Evolutionary conservation across 495 filamentous ascomycete species (phyloP).

Genomic region (Collariella sp.): DNA sequence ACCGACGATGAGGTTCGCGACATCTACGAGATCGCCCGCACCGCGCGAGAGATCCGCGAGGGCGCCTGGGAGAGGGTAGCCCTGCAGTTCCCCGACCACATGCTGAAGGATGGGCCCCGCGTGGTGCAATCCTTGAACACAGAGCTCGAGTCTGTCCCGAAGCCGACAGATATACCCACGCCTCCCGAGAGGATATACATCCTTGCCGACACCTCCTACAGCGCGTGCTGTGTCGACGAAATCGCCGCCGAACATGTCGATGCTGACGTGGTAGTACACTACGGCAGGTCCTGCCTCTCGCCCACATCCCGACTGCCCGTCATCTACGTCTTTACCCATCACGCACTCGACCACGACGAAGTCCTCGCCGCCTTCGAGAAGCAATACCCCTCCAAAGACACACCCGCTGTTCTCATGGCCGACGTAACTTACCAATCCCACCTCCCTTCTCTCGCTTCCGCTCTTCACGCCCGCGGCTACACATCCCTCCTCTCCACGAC

Average conservation of each 20-base stretch:
- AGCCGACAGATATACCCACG: constrained; percentile 9
- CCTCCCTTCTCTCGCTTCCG: constrained; percentile 44
- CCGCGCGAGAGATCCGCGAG: constrained; percentile 61
- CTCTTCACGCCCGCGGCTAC: constrained; percentile 55
- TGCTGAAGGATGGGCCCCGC: constrained; percentile 76
- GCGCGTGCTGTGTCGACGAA: constrained; percentile 94
- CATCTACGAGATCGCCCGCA: constrained; percentile 81
- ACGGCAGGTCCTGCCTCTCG: constrained; percentile 84
- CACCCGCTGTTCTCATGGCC: constrained; percentile 74
- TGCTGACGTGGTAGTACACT: constrained; percentile 90
- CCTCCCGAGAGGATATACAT: constrained; percentile 57
- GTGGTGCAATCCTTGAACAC: constrained; percentile 61
- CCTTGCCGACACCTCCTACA: constrained; percentile 92
- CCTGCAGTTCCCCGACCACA: constrained; percentile 88
- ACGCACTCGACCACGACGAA: constrained; percentile 49
- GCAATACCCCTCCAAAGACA: constrained; percentile 52
- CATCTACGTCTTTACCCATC: constrained; percentile 81
- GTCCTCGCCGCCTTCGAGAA: constrained; percentile 55
- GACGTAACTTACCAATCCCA: constrained; percentile 80
- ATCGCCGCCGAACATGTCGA: constrained; percentile 90
- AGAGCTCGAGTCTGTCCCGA: constrained; percentile 38
- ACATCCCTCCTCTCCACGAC: constrained; percentile 57
- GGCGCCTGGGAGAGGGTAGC: constrained; percentile 70
- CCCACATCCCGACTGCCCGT: constrained; percentile 84
- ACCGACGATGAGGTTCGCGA: constrained; percentile 64